Conservation (phyloP, 73 alveolate species). For the Paramecium octaurelia region DNA sequence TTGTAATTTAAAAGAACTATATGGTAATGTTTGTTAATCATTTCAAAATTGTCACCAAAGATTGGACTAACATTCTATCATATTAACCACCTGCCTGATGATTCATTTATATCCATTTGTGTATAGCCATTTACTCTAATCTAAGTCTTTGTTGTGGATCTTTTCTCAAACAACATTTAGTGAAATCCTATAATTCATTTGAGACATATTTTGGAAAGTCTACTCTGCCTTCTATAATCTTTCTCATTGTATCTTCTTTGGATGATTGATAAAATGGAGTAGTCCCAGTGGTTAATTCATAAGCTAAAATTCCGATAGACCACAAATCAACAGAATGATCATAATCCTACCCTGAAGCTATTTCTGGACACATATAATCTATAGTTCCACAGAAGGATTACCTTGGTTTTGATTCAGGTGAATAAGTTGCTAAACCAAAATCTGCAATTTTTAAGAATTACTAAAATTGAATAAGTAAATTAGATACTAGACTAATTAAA, state of each 20-base stretch:
- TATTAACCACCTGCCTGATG: slow-evolving; percentile 11
- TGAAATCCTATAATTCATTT: slow-evolving; percentile 7
- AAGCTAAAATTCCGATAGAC: slow-evolving; percentile 77
- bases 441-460: slow-evolving; percentile 78
- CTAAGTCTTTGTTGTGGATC: slow-evolving; percentile 22
- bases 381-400: slow-evolving; percentile 93
- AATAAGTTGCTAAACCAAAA: slow-evolving; percentile 84
- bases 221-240: slow-evolving; percentile 53
- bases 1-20: background rate
- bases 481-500: slow-evolving; percentile 51
- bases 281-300: slow-evolving; percentile 82
- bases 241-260: slow-evolving; percentile 59
- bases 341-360: slow-evolving; percentile 75
- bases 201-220: slow-evolving; percentile 47
- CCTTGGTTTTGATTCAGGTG: slow-evolving; percentile 78
- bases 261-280: slow-evolving; percentile 72
- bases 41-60: background rate
- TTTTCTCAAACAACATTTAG: slow-evolving; percentile 6
- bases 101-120: background rate
- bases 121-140: slow-evolving; percentile 26
- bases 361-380: slow-evolving; percentile 95
- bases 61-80: background rate
- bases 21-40: background rate
- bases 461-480: background rate
- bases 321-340: slow-evolving; percentile 81